These are phyloP conservation scores for Calonectria pauciramosa DNA, from an alignment of 2,329 filamentous ascomycete species.

Conservation along the genomic window DNA sequence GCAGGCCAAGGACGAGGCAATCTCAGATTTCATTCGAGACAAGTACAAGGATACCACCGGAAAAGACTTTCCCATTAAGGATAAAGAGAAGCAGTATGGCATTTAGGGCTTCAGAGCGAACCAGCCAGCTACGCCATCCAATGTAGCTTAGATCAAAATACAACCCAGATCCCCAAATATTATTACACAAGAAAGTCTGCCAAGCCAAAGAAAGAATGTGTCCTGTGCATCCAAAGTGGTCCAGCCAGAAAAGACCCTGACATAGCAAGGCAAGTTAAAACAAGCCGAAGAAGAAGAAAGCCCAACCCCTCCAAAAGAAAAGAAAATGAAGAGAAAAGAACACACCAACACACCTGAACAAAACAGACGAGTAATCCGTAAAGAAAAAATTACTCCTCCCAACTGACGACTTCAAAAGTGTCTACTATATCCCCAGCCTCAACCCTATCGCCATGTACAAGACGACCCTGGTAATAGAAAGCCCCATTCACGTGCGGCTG, in stretches of 20 bases:
- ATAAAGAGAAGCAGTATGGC: slow-evolving; percentile 69
- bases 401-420: background rate
- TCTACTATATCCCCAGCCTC: background rate
- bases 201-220: background rate
- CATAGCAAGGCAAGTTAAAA: background rate
- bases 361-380: background rate
- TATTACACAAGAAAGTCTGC: background rate
- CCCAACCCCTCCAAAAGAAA: background rate
- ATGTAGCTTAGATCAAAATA: background rate
- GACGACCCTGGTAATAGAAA: background rate
- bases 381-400: background rate
- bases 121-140: background rate
- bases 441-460: background rate
- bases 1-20: slow-evolving; percentile 87
- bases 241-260: background rate
- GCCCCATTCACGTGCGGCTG: too few relatives aligned
- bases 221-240: background rate
- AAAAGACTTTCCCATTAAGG: slow-evolving; percentile 76
- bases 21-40: slow-evolving; percentile 78
- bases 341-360: too few relatives aligned
- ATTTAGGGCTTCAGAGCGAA: background rate
- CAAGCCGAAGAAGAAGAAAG: background rate
- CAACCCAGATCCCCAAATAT: background rate
- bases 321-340: background rate
- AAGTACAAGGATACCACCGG: slow-evolving; percentile 80